Percentiles rank a stretch among this genome's conserved stretches.
phyloP scores from a whole-genome alignment of 768 basidiomycete genomes.

The Baorangia bicolor region DNA sequence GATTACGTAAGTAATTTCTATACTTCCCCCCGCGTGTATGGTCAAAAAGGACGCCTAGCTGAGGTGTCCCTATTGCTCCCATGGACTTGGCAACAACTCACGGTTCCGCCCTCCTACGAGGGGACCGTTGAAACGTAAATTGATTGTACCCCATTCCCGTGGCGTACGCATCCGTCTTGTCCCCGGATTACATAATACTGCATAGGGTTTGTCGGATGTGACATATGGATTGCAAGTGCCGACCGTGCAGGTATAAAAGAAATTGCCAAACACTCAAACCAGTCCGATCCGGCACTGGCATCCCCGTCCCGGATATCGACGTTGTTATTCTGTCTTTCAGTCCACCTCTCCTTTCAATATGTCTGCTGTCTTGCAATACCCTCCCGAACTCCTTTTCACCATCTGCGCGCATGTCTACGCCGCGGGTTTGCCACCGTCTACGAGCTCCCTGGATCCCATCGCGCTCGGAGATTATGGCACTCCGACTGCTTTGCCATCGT shows the following conservation, averaged over 20 bases:
- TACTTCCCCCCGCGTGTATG: too few species aligned
- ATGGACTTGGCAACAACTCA: background rate
- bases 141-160: slow-evolving; percentile 8
- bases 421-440: slow-evolving; percentile 52
- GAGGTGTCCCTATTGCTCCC: background rate
- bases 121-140: slow-evolving; percentile 1
- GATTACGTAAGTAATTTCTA: too few species aligned
- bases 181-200: slow-evolving; percentile 26
- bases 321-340: background rate
- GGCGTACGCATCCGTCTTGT: slow-evolving; percentile 6
- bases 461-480: slow-evolving; percentile 40
- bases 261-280: background rate
- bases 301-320: background rate
- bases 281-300: background rate
- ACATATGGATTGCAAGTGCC: background rate
- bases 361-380: slow-evolving; percentile 47
- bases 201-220: background rate
- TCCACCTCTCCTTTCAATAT: slow-evolving; percentile 5
- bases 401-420: slow-evolving; percentile 75
- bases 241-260: slow-evolving; percentile 2
- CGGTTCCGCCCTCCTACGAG: slow-evolving; percentile 16
- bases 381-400: slow-evolving; percentile 67
- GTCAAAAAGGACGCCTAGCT: too few species aligned
- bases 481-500: slow-evolving; percentile 69
- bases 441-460: slow-evolving; percentile 70